A percentile compares a stretch with the other conserved stretches of the same genome.
These are phyloP conservation scores for Boletellus emodensis DNA, from an alignment of 768 basidiomycete species.

Conservation along the genomic window DNA sequence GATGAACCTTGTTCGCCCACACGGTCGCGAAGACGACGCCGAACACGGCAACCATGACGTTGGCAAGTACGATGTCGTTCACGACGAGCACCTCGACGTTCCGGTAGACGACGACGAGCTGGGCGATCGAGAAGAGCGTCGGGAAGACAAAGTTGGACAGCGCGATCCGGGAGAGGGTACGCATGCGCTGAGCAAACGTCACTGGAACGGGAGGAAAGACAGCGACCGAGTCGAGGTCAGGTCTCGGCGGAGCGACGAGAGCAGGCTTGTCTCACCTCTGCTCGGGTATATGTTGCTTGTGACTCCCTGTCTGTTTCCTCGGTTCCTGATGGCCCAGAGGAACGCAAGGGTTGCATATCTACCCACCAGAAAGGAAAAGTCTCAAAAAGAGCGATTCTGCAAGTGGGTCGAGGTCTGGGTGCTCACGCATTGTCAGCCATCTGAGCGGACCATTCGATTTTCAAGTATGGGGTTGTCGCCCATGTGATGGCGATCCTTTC, in stretches of 20 bases:
- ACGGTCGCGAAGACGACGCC: constrained; percentile 34
- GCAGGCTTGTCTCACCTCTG: neutral
- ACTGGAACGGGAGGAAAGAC: neutral
- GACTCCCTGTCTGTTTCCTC: constrained; percentile 8
- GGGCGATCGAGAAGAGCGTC: constrained; percentile 28
- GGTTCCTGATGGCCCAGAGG: constrained; percentile 25
- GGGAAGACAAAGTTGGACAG: constrained; percentile 33
- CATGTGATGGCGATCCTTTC: constrained; percentile 14
- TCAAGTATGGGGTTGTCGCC: constrained; percentile 27
- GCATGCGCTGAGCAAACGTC: constrained; percentile 22
- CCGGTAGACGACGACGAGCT: constrained; percentile 29
- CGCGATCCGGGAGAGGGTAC: constrained; percentile 28
- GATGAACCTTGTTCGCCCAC: constrained; percentile 21
- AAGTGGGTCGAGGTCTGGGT: too few species aligned
- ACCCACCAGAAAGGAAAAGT: neutral
- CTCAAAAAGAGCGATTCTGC: neutral
- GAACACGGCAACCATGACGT: constrained; percentile 30
- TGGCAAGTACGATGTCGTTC: constrained; percentile 27
- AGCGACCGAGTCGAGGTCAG: too few species aligned
- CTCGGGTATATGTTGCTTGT: constrained; percentile 18
- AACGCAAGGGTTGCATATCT: constrained; percentile 28
- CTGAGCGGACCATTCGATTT: constrained; percentile 32
- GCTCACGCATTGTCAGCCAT: constrained; percentile 29
- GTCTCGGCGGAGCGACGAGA: neutral
- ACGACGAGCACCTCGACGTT: constrained; percentile 17